phyloP scores from a whole-genome alignment of 768 basidiomycete species.

The Boletus sensibilis region DNA sequence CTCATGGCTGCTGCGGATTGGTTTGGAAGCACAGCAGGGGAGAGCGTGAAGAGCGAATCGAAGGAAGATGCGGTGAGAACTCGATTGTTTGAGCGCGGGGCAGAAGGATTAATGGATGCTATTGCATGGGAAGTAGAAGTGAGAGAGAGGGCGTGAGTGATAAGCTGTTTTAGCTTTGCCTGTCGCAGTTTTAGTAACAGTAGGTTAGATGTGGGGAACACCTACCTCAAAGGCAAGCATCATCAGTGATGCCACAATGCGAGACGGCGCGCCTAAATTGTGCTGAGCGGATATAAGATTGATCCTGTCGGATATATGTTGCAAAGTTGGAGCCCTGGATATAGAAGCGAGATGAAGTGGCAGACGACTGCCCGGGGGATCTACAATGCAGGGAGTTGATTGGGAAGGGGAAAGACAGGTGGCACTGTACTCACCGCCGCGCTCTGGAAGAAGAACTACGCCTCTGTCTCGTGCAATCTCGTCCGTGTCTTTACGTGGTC shows the following conservation, averaged over 20 bases:
- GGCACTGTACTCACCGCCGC: slow-evolving; percentile 48
- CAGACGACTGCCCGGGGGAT: slow-evolving; percentile 67
- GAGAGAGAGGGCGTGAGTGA: slow-evolving; percentile 75
- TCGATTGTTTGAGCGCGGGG: slow-evolving; percentile 36
- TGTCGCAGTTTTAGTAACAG: slow-evolving; percentile 24
- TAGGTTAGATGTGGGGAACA: slow-evolving; percentile 7
- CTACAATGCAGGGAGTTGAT: slow-evolving; percentile 34
- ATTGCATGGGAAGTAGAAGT: slow-evolving; percentile 76
- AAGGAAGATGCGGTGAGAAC: slow-evolving; percentile 69
- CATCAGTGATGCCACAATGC: slow-evolving; percentile 65
- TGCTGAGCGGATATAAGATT: slow-evolving; percentile 82
- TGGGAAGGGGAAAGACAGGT: background rate
- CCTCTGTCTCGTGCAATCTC: slow-evolving; percentile 73
- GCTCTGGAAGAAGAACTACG: slow-evolving; percentile 60
- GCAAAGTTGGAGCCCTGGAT: slow-evolving; percentile 68
- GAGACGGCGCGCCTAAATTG: slow-evolving; percentile 58
- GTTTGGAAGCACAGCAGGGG: slow-evolving; percentile 77
- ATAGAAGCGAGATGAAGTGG: slow-evolving; percentile 73
- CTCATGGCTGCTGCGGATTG: slow-evolving; percentile 76
- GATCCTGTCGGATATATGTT: slow-evolving; percentile 76
- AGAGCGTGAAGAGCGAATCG: slow-evolving; percentile 73
- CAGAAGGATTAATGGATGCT: slow-evolving; percentile 67
- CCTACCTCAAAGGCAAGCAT: slow-evolving; percentile 76
- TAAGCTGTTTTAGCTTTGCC: slow-evolving; percentile 83
- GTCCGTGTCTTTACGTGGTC: slow-evolving; percentile 52